phyloP scores from a whole-genome alignment of 495 filamentous ascomycete species.

The Neurospora terricola region DNA sequence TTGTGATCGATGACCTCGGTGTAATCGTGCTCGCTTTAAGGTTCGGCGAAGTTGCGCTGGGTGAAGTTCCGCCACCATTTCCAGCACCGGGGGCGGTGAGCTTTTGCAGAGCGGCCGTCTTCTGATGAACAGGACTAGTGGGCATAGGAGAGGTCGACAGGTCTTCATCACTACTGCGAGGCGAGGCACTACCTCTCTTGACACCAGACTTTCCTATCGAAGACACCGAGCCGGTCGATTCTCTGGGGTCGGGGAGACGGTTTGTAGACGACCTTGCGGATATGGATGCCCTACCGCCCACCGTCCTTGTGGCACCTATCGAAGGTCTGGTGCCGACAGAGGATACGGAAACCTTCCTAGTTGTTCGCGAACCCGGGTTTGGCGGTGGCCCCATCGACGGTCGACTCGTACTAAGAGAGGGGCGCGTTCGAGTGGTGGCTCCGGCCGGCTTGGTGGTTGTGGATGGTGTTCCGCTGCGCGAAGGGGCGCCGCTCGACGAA shows the following conservation, averaged over 20 bases:
- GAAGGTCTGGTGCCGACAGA: conserved; percentile 19
- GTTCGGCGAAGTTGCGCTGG: conserved; percentile 18
- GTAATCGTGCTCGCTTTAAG: conserved; percentile 12
- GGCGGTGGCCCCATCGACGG: conserved; percentile 61
- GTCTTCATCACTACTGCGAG: conserved; percentile 26
- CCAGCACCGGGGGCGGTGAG: conserved; percentile 24
- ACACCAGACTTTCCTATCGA: conserved; percentile 27
- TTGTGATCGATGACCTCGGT: conserved; percentile 15
- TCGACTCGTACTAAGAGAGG: conserved; percentile 38
- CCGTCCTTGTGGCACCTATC: conserved; percentile 21
- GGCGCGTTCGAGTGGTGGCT: conserved; percentile 39
- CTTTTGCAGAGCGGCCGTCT: conserved; percentile 36
- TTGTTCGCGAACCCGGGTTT: conserved; percentile 18
- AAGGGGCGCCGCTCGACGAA: conserved; percentile 44
- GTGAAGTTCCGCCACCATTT: conserved; percentile 8
- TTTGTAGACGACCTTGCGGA: conserved; percentile 19
- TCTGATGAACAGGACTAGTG: conserved; percentile 35
- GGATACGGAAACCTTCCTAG: conserved; percentile 26
- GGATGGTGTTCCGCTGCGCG: conserved; percentile 52
- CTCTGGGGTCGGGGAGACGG: conserved; percentile 26
- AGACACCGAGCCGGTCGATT: conserved; percentile 32
- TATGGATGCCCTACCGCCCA: conserved; percentile 24
- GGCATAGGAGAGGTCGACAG: conserved; percentile 33
- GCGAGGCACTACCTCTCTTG: conserved; percentile 24
- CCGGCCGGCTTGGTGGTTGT: conserved; percentile 34